Evolutionary conservation across 2,329 filamentous ascomycete genomes (phyloP), one percentile per base, ranked within the genome.

Genomic region (Grosmannia clavigera): DNA sequence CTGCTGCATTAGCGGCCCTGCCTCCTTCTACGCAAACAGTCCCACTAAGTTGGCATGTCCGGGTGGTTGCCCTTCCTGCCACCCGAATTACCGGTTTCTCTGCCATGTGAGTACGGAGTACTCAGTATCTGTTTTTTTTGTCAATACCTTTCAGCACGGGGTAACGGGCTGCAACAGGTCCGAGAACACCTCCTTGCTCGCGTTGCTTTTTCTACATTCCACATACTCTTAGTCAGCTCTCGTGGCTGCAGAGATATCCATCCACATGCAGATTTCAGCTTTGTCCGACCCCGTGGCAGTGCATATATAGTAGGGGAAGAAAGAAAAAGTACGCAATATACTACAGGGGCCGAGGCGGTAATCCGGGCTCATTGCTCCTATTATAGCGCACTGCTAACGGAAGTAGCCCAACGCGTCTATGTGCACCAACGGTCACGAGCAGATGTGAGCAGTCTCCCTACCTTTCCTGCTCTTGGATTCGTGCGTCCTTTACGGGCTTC

Each of bases 1-100:
- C 55, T 50, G 55, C 40, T 57, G 55, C 55, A 57, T 57, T 57
- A 57, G 55, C 55, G 55, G 55, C 27, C 55, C 52, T 55, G 19
- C 51, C 27, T 31, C 14, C 51, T 12, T 51, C 48, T 12, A 7
- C 27, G 27, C 50, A 52, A 52, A 27, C 27, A 52, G 50, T 52
- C 53, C 54, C 54, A 38, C 54, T 56, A 46, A 14, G 16, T 19
- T 46, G 16, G 5, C 16, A 12, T 14, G 38, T 14, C 38, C 16
- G 38, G 9, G 38, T 43, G 40, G 40, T 19, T n/a, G 16, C 6
- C 43, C 46, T 50, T 50, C 40, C 55, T 57, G 55, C 55, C 55
- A 57, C 55, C 55, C 40, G 40, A 57, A 35, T 57, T 57, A 10
- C 19, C 51, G 29, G n/a, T 22, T 54, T 22, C 27, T n/a, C 14